Base-by-base conservation (phyloP, 768 basidiomycete species). In the Phylloporus rhodoxanthus region DNA sequence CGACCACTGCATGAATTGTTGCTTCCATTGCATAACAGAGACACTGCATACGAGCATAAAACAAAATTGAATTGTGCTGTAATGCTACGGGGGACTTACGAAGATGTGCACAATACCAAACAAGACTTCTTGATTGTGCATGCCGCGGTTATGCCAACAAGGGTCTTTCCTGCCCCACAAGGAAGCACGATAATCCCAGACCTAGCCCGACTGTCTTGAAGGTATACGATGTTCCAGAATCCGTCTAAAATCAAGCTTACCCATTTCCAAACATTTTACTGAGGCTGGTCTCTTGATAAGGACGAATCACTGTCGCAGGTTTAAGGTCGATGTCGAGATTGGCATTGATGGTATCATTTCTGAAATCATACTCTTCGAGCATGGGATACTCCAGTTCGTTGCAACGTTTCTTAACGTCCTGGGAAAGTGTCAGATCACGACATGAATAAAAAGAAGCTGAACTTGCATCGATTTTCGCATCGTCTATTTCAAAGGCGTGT, bases 211-310 rank as follows among this genome's bases (percentile, higher is more conserved):
- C 94, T 94, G 50, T 56, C 58, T 48, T 17, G 10, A 52, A 51
- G 55, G 8, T 52, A 54, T 29, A 20, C 17, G 23, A 43, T 28
- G 20, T 43, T 9, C 33, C 8, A 13, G 4, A 26, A 34, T 21
- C 45, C 2, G 23, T 43, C 23, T 14, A 39, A 26, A 19, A 55
- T 45, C 4, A 23, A 11, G 56, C 77, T 47, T 68, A 92, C 90
- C 93, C 96, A 67, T 99, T 98, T 46, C 96, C 95, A 68, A 99
- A 99, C 96, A 99, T 99, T 72, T 99, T 99, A 57, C 91, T 93
- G 37, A 99, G 73, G 64, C 90, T 93, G 46, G 96, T 99, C 71
- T 98, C 95, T 68, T 99, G 96, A 69, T 99, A 99, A 13, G 96
- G 92, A 47, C 96, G 80, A 64, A 99, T 96, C 53, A 95, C 87